Base-by-base conservation (phyloP, 169 alveolate species). In the Plasmodium billcollinsi region DNA sequence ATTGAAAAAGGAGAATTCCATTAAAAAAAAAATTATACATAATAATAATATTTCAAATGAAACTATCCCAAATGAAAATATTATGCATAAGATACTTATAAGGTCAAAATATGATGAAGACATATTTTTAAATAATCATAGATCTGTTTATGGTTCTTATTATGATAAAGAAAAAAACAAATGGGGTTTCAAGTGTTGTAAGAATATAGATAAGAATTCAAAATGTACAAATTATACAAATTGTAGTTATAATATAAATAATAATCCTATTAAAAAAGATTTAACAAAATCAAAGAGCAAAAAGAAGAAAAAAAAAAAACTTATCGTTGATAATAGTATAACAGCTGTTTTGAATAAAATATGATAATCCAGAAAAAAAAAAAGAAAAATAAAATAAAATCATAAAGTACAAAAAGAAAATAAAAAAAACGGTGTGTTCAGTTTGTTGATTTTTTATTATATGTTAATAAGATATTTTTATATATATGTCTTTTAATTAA, bases 121-220 rank as follows among this genome's bases (percentile, higher is more conserved):
- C 72, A 92, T 93, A 47, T 74, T 78, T 78, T 66, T 74, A 20
- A 88, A 90, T 73, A 94, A 94, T 59, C 98, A 96, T 85, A 74
- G 88, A 6, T 33, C 95, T 49, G 94, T 96, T 39, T 96, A 92
- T 88, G 98, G 98, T 49, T 94, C 97, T 33, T 90, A 69, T 69
- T 96, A 93, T 70, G 96, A 94, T 76, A 63, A 69, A 12, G 93
- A 88, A 21, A 92, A 88, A 52, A 71, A 88, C 18, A 62, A 62
- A 45, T 96, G 98, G 98, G 98, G 98, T 18, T 96, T 90, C 89
- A 88, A 70, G 33, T 96, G 98, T 92, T 96, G 98, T 78, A 73
- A 92, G 52, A 12, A 50, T 18, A 33, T 76, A 20, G 88, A 88
- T 49, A 93, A 91, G 62, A 88, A 88, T 29, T 86, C 88, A 2